Base-by-base conservation (phyloP, 257 asterid species). In the Capsicum chinense region DNA sequence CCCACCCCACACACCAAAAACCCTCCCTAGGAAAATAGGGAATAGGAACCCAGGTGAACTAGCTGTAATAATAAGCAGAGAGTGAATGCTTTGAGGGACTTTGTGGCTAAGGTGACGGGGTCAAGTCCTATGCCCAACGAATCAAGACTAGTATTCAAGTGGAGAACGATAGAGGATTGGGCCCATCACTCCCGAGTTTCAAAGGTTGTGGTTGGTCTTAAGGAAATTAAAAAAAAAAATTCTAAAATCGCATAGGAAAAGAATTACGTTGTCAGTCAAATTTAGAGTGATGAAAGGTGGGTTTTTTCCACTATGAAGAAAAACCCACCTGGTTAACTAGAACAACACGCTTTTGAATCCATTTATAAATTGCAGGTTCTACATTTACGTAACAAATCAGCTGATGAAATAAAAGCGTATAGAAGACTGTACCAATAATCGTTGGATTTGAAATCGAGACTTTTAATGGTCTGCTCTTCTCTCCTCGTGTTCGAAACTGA, bases 271-370 rank as follows among this genome's bases (percentile, higher is more conserved):
- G 58, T n/a, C 58, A 44, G 39, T 42, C 26, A 52, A 48, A 69
- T 9, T 37, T 12, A 37, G 76, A 73, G 42, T 48, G 59, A 73
- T 73, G 80, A 73, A 48, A 48, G 19, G 80, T 47, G 42, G 19
- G 21, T 52, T 1, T 71, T 19, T 74, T 13, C 8, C 6, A 21
- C 62, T 74, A 9, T 4, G 54, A 42, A 50, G n/a, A 63, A 8
- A 42, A 92, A 26, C 81, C 81, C 62, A 74, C 99, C 99, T 93
- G 99, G 87, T 95, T 97, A 87, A 97, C 98, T 81, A 97, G 95
- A 83, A 95, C 98, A 86, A 97, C 99, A 83, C 99, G 99, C 91
- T 87, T 90, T 90, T 80, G 98, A 91, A 88, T 95, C 99, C 98
- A 96, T 96, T 69, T 11, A 37, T 52, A 54, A 56, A 57, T 35